Evolutionary conservation across 495 filamentous ascomycete species (phyloP), one percentile per base, ranked within the genome.

Genomic region (Penicillium subrubescens): DNA sequence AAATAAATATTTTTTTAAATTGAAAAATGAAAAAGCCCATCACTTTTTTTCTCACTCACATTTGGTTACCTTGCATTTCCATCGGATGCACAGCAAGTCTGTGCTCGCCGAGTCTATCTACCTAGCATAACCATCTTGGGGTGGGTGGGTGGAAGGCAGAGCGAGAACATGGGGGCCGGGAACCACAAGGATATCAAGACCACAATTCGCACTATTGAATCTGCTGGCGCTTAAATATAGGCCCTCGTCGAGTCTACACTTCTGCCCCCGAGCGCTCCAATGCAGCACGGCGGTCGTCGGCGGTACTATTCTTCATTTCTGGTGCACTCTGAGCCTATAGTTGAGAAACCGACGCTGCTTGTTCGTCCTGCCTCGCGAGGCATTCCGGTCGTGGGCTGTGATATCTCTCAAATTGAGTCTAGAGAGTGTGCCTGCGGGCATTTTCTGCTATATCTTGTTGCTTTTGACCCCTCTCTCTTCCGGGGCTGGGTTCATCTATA

Each of bases 141-240:
- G 57, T 19, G 41, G n/a, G n/a, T n/a, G n/a, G n/a, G 43, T 14
- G 12, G 50, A 50, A 43, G 57, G n/a, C 39, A 43, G 41, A 71
- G 68, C 65, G 64, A 70, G 67, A 68, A 57, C 23, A 66, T 73
- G 71, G 71, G 71, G 71, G 68, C 71, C 71, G 51, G 60, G 56
- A 70, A 62, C 51, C 39, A 60, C 33, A 60, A 52, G 23, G 60
- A 71, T 69, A 68, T 68, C 48, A 65, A 60, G 57, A 34, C 29
- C 53, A 56, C 46, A 67, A 56, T 58, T 58, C 58, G 52, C 56
- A 69, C 68, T 67, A 71, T 69, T 65, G 63, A 37, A 48, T 63
- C 63, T 43, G 64, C 52, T 67, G 72, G 77, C 78, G 78, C 78
- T 81, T 79, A 78, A 76, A 77, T 74, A 74, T 71, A 79, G 75